Evolutionary conservation across 179 eudicot genomes (phyloP).

Genomic region (Carnegiea gigantea): DNA sequence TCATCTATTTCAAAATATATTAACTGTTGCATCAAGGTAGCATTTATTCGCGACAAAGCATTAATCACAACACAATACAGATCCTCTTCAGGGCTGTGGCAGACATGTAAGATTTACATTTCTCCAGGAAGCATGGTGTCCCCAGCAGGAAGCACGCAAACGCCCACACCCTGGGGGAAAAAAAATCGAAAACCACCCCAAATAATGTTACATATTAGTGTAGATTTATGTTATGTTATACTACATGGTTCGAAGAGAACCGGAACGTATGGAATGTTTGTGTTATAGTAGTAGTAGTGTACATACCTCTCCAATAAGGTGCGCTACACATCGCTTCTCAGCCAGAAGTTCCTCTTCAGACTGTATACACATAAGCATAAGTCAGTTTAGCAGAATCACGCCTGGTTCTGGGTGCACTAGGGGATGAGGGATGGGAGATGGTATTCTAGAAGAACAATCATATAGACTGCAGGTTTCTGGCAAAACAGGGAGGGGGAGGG

Average conservation of each 20-base stretch:
- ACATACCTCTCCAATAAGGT: slow-evolving; percentile 86
- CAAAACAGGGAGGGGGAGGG: too few species aligned
- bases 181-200: not conserved
- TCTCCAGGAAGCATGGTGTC: slow-evolving; percentile 99
- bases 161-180: slow-evolving; percentile 66
- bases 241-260: not conserved
- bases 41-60: slow-evolving; percentile 10
- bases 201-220: not conserved
- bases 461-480: too few species aligned
- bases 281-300: not conserved
- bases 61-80: not conserved
- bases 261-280: not conserved
- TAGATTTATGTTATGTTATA: not conserved
- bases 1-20: slow-evolving; percentile 5
- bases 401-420: not conserved
- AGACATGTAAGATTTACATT: slow-evolving; percentile 40
- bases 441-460: not conserved
- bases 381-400: not conserved
- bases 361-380: slow-evolving; percentile 37
- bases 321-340: slow-evolving; percentile 91
- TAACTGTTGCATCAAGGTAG: too few species aligned
- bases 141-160: slow-evolving; percentile 90
- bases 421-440: not conserved
- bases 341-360: slow-evolving; percentile 87
- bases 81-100: not conserved